Evolutionary conservation across 495 filamentous ascomycete species (phyloP).

Genomic region (Daldinia loculata): DNA sequence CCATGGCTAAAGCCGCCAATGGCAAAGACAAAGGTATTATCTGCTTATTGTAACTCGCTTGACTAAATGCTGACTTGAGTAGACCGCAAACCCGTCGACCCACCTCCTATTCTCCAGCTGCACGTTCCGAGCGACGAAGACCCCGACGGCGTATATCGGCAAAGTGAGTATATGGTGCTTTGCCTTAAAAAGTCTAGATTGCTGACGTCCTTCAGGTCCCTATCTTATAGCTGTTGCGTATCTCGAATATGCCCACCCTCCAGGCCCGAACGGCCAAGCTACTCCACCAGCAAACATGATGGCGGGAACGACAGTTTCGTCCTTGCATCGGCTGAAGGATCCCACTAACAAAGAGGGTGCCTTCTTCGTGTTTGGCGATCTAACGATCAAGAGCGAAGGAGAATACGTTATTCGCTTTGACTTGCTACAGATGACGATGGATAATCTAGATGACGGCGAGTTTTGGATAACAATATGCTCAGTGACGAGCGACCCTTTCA

Average conservation of each 20-base stretch:
- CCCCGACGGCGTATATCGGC: constrained; percentile 78
- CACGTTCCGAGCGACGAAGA: constrained; percentile 74
- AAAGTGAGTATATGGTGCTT: constrained; percentile 54
- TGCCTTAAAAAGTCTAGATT: constrained; percentile 11
- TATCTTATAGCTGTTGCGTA: constrained; percentile 87
- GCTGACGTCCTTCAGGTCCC: constrained; percentile 63
- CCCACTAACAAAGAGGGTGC: constrained; percentile 90
- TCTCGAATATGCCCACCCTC: constrained; percentile 53
- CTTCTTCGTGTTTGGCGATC: constrained; percentile 96
- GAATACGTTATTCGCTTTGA: constrained; percentile 83
- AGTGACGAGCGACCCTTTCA: constrained; percentile 77
- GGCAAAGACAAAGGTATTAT: constrained; percentile 47
- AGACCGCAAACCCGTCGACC: constrained; percentile 96
- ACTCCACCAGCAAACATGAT: constrained; percentile 67
- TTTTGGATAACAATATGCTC: constrained; percentile 71
- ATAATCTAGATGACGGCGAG: constrained; percentile 43
- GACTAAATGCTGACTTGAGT: constrained; percentile 23
- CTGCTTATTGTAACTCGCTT: background rate
- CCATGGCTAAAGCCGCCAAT: constrained; percentile 47
- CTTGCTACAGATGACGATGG: constrained; percentile 78
- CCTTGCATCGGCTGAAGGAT: constrained; percentile 91
- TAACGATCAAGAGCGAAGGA: constrained; percentile 86
- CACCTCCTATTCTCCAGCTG: constrained; percentile 90
- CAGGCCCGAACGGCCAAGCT: constrained; percentile 60
- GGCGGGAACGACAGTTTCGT: constrained; percentile 84